A percentile compares a stretch with the other conserved stretches of the same genome.
phyloP scores from a whole-genome alignment of 2,329 filamentous ascomycete species.

The Xylariaceae sp. region DNA sequence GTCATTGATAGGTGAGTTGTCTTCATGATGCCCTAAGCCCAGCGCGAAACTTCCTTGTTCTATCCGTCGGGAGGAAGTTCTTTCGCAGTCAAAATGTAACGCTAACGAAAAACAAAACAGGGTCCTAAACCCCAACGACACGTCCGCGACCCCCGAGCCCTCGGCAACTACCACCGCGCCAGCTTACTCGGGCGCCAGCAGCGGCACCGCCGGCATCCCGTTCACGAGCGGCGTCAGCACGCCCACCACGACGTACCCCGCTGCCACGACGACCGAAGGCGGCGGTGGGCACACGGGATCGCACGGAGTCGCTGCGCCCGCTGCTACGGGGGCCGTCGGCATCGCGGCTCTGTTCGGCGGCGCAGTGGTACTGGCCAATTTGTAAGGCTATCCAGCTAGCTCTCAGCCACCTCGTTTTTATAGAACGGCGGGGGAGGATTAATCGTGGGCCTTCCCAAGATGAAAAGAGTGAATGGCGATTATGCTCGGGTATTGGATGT shows the following conservation, averaged over 20 bases:
- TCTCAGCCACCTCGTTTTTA: too few relatives aligned
- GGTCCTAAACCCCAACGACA: slow-evolving; percentile 53
- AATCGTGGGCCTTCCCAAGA: too few relatives aligned
- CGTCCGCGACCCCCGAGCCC: slow-evolving; percentile 37
- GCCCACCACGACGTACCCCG: slow-evolving; percentile 35
- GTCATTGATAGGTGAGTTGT: slow-evolving; percentile 53
- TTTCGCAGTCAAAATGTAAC: too few relatives aligned
- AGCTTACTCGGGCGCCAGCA: slow-evolving; percentile 49
- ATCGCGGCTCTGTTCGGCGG: slow-evolving; percentile 27
- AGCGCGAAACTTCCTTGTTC: too few relatives aligned
- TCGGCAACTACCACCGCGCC: slow-evolving; percentile 40
- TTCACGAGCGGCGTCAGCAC: slow-evolving; percentile 50
- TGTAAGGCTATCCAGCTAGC: too few relatives aligned
- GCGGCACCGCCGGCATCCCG: slow-evolving; percentile 41
- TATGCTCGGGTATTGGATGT: too few relatives aligned
- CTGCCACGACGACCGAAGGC: slow-evolving; percentile 25
- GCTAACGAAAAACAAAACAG: slow-evolving; percentile 21
- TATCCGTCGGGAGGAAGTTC: too few relatives aligned
- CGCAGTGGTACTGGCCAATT: slow-evolving; percentile 20
- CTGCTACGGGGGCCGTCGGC: slow-evolving; percentile 36
- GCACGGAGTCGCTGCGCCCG: slow-evolving; percentile 25
- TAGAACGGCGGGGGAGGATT: too few relatives aligned
- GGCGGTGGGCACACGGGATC: slow-evolving; percentile 22
- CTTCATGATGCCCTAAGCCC: too few relatives aligned
- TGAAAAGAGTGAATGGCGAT: too few relatives aligned